Evolutionary conservation across 1,139 yeast genomes (phyloP).

Genomic region (Lodderomyces jiufengensis): DNA sequence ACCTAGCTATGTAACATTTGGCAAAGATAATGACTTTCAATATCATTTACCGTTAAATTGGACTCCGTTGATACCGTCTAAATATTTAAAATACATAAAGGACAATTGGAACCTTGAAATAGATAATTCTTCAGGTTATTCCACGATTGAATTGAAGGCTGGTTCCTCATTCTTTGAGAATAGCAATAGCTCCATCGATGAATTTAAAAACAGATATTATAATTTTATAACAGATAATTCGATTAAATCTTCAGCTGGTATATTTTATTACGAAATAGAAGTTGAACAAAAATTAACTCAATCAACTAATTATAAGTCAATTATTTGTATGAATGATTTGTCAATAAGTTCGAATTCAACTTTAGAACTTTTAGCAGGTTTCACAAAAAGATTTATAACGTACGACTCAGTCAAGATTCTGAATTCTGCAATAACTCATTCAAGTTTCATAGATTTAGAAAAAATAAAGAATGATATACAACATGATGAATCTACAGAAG

Average conservation of each 20-base stretch:
- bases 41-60: slow-evolving; percentile 40
- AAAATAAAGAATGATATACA: slow-evolving; percentile 26
- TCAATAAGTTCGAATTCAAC: slow-evolving; percentile 34
- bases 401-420: slow-evolving; percentile 15
- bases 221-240: slow-evolving; percentile 38
- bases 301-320: slow-evolving; percentile 30
- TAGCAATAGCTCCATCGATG: slow-evolving; percentile 1
- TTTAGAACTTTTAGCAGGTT: slow-evolving; percentile 36
- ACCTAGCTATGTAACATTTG: slow-evolving; percentile 27
- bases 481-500: slow-evolving; percentile 15
- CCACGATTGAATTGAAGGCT: slow-evolving; percentile 19
- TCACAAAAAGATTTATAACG: slow-evolving; percentile 26
- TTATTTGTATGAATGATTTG: slow-evolving; percentile 33
- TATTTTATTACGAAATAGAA: slow-evolving; percentile 38
- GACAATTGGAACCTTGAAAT: slow-evolving; percentile 23
- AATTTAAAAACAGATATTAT: slow-evolving; percentile 16
- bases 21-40: slow-evolving; percentile 22
- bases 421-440: slow-evolving; percentile 7
- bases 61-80: slow-evolving; percentile 33
- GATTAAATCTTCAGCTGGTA: slow-evolving; percentile 29
- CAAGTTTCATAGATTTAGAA: slow-evolving; percentile 25
- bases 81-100: slow-evolving; percentile 21
- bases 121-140: slow-evolving; percentile 26
- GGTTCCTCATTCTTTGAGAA: neutral
- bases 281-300: slow-evolving; percentile 29